Base-by-base conservation (phyloP, 768 basidiomycete species). In the Flagelloscypha sp. region DNA sequence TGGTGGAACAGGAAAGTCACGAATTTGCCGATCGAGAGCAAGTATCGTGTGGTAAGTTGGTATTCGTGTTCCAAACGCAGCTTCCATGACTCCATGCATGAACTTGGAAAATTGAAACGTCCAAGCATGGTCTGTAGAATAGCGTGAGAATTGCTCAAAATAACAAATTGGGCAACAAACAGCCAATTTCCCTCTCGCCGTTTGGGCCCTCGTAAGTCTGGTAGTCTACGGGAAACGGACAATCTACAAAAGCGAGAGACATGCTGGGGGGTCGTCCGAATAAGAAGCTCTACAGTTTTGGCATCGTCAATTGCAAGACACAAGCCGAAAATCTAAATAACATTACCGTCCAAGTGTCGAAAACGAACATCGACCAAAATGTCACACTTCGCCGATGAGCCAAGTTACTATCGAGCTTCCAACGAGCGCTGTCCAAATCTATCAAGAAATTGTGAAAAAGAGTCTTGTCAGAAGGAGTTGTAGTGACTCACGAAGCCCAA, bases 281-380 rank as follows among this genome's bases (percentile, higher is more conserved):
- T 21, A 63, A 62, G 42, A 79, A 75, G 42, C 76, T 79, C 80
- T 84, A 39, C 10, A 25, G 6, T 32, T 6, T 22, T 22, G 24
- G 9, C 2, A 42, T 36, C 11, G 35, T 17, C 6, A 15, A 15
- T 12, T 18, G 28, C 7, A 42, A 37, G 13, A 29, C 16, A 10
- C 17, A 10, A 19, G 15, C 11, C 35, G 15, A 9, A 15, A 34
- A 30, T 27, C 16, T 8, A 8, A 8, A 18, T 36, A 11, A 20
- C 44, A 58, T 30, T 46, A 84, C 83, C 24, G 70, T 54, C 66
- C 72, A 74, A 0, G 76, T 75, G 46, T 84, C 83, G 19, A 71
- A 49, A 17, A 61, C 45, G 47, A 79, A 83, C n/a, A 84, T 51
- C 31, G 78, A 72, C 79, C 81, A 86, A 49, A 83, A 84, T 8